Conservation (phyloP, 1,284 basidiomycete genomes). For the Leccinum subrobustum region DNA sequence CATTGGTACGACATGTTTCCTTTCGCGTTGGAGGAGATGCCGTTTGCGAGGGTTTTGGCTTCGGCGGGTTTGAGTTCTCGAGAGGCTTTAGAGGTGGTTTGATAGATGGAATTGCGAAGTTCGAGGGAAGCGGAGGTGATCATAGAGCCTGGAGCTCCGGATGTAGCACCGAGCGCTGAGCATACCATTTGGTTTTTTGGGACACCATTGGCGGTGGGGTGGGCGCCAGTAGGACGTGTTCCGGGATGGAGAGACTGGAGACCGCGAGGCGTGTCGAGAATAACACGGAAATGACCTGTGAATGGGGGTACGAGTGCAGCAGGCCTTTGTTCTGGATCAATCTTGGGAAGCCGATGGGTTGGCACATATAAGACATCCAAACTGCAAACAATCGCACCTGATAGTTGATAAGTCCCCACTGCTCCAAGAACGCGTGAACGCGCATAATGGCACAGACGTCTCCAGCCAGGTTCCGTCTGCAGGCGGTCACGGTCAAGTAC, state of each 20-base stretch:
- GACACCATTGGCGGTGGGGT: conserved; percentile 50
- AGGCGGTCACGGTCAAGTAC: conserved; percentile 98
- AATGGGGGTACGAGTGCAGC: conserved; percentile 95
- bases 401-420: conserved; percentile 99
- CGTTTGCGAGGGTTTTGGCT: conserved; percentile 61
- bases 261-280: conserved; percentile 95
- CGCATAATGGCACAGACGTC: conserved; percentile 99
- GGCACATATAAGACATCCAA: not conserved
- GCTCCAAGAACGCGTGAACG: conserved; percentile 97
- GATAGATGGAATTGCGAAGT: conserved; percentile 84
- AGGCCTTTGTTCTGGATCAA: conserved; percentile 83
- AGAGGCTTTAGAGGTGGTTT: conserved; percentile 83
- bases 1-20: conserved; percentile 72
- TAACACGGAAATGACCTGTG: conserved; percentile 97
- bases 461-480: conserved; percentile 92
- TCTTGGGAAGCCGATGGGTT: not conserved
- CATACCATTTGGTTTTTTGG: conserved; percentile 39
- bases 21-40: conserved; percentile 48
- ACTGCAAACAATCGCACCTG: conserved; percentile 56
- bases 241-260: conserved; percentile 95
- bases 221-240: conserved; percentile 55
- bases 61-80: conserved; percentile 62
- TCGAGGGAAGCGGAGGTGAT: conserved; percentile 66
- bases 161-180: conserved; percentile 55
- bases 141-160: conserved; percentile 9